These are phyloP conservation scores for Amaranthus cruentus DNA, from an alignment of 148 eudicot genomes.

Conservation along the genomic window DNA sequence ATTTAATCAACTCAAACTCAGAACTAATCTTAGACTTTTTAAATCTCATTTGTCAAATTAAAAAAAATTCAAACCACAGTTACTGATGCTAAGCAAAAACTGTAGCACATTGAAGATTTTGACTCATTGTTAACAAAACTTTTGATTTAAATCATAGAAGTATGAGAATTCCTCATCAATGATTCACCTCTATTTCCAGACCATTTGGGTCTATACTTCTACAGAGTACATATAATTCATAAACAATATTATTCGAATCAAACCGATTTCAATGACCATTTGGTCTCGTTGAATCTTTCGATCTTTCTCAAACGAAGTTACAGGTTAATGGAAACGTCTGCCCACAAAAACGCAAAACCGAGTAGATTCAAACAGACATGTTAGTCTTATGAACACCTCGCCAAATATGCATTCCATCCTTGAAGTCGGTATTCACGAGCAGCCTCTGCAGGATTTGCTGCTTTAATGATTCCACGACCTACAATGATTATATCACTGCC, in stretches of 20 bases:
- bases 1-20: too few species aligned
- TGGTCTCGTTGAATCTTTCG: neutral
- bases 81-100: too few species aligned
- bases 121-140: too few species aligned
- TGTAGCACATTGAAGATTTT: too few species aligned
- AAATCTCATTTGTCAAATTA: too few species aligned
- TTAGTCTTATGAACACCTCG: conserved; percentile 40
- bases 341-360: conserved; percentile 2
- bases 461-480: conserved; percentile 88
- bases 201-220: too few species aligned
- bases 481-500: conserved; percentile 93
- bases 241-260: neutral
- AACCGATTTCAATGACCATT: neutral
- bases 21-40: too few species aligned
- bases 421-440: conserved; percentile 86
- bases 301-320: neutral
- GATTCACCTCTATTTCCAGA: neutral
- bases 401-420: conserved; percentile 89
- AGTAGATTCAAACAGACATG: neutral
- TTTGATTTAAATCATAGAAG: neutral
- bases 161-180: neutral
- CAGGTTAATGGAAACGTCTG: neutral
- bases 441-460: conserved; percentile 67
- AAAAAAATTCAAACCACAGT: too few species aligned
- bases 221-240: too few species aligned